These are phyloP conservation scores for Diaporthe citrichinensis DNA, from an alignment of 2,329 filamentous ascomycete species.

Conservation along the genomic window DNA sequence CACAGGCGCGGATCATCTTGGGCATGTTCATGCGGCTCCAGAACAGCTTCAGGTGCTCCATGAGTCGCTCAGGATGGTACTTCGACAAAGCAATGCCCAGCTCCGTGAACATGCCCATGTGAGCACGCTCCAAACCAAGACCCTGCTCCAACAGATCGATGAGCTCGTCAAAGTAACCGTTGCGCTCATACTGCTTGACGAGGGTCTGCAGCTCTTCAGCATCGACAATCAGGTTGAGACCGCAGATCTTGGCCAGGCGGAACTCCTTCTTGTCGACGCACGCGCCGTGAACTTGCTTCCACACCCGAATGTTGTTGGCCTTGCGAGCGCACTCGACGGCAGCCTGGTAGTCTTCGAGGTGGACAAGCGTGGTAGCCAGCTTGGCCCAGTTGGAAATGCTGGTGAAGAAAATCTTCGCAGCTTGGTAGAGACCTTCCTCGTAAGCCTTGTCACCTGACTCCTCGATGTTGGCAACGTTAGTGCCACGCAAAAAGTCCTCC, in stretches of 20 bases:
- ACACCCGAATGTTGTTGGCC: slow-evolving; percentile 99
- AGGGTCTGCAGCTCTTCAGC: slow-evolving; percentile 94
- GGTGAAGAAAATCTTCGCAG: slow-evolving; percentile 98
- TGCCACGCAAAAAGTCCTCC: slow-evolving; percentile 93
- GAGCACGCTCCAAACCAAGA: slow-evolving; percentile 89
- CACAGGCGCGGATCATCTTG: slow-evolving; percentile 93
- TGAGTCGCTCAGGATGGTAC: slow-evolving; percentile 94
- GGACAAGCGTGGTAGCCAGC: slow-evolving; percentile 96
- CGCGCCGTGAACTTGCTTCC: slow-evolving; percentile 98
- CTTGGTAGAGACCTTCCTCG: slow-evolving; percentile 92
- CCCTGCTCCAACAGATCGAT: slow-evolving; percentile 95
- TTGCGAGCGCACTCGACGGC: slow-evolving; percentile 98
- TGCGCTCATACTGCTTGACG: slow-evolving; percentile 95
- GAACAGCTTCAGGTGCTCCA: slow-evolving; percentile 99
- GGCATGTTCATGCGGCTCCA: slow-evolving; percentile 98
- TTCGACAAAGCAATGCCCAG: slow-evolving; percentile 92
- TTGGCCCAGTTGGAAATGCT: slow-evolving; percentile 99
- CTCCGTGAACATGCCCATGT: slow-evolving; percentile 98
- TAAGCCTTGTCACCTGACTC: slow-evolving; percentile 99
- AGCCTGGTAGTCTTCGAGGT: slow-evolving; percentile 96
- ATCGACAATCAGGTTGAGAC: slow-evolving; percentile 97
- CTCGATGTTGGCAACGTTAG: slow-evolving; percentile 96
- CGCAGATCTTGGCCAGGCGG: slow-evolving; percentile 97
- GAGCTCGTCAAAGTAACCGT: slow-evolving; percentile 98
- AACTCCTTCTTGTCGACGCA: slow-evolving; percentile 99